Base-by-base conservation (phyloP, 2,329 filamentous ascomycete species). In the Paradendryphiella salina region DNA sequence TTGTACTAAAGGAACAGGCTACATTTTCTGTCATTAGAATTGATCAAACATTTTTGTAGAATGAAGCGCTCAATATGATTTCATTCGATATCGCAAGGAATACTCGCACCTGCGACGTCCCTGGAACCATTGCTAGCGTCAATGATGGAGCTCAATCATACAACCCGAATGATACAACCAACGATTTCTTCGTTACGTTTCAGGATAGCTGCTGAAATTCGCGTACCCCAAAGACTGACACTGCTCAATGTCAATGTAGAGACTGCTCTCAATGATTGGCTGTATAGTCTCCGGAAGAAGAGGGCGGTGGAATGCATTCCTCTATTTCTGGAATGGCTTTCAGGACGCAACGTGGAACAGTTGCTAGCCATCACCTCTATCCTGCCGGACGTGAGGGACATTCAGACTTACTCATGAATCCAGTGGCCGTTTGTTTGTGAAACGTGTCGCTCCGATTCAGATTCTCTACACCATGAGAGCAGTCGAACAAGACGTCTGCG, bases 121-220 rank as follows among this genome's bases (percentile, higher is more conserved):
- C 73, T 11, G 41, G 39, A 0, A 74, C 72, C 4, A 66, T 67
- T 13, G 47, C 54, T 1, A 66, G 64, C 1, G 46, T 73, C 45
- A 70, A 79, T 48, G 71, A 67, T 50, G 74, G 75, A 7, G 75
- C 76, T 3, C 50, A 68, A 13, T 58, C 76, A 29, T 75, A 74
- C n/a, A 63, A 71, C n/a, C 74, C 78, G 48, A 70, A 73, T 34
- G 64, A 71, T 15, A 67, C 73, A 6, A 75, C 78, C 5, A 55
- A 56, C 10, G 66, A 72, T 20, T 82, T 78, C 65, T 79, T 82
- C 59, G 64, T 55, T 55, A 2, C 73, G 76, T 39, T 74, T 81
- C 52, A 70, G 73, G 32, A 64, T 81, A 18, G 14, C 55, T 3
- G 56, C 52, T 4, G 44, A 33, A 7, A 18, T 39, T 3, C 54